phyloP scores from a whole-genome alignment of 495 filamentous ascomycete genomes.

The Barbatosphaeria neglecta region DNA sequence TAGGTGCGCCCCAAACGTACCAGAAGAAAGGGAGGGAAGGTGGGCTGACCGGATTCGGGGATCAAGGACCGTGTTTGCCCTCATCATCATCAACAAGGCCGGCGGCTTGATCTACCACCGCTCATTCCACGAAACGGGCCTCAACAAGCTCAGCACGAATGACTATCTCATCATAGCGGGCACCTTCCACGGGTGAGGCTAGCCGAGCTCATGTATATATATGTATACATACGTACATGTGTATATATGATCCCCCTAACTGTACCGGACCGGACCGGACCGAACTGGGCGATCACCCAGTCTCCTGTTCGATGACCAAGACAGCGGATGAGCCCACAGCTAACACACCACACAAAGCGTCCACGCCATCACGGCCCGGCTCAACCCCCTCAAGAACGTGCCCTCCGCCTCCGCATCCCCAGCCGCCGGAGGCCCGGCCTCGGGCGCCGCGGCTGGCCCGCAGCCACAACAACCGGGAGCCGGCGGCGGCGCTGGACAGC shows the following conservation, averaged over 20 bases:
- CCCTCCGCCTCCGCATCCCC: constrained; percentile 15
- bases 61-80: constrained; percentile 89
- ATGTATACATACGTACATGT: too few relatives aligned
- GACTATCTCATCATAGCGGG: constrained; percentile 96
- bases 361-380: constrained; percentile 80
- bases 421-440: constrained; percentile 18
- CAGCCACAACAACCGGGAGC: too few relatives aligned
- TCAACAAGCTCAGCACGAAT: constrained; percentile 82
- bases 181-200: constrained; percentile 88
- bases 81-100: constrained; percentile 97
- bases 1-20: background rate
- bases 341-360: constrained; percentile 38
- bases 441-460: constrained; percentile 39
- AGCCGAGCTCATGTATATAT: too few relatives aligned
- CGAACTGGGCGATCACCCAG: constrained; percentile 1
- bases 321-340: too few relatives aligned
- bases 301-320: background rate
- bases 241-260: too few relatives aligned
- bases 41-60: too few relatives aligned
- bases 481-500: constrained; percentile 11
- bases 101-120: constrained; percentile 93
- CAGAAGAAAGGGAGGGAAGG: too few relatives aligned
- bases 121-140: constrained; percentile 66
- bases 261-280: too few relatives aligned
- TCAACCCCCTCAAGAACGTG: constrained; percentile 44